Base-by-base conservation (phyloP, 2,329 filamentous ascomycete species). In the Phoma sp. region DNA sequence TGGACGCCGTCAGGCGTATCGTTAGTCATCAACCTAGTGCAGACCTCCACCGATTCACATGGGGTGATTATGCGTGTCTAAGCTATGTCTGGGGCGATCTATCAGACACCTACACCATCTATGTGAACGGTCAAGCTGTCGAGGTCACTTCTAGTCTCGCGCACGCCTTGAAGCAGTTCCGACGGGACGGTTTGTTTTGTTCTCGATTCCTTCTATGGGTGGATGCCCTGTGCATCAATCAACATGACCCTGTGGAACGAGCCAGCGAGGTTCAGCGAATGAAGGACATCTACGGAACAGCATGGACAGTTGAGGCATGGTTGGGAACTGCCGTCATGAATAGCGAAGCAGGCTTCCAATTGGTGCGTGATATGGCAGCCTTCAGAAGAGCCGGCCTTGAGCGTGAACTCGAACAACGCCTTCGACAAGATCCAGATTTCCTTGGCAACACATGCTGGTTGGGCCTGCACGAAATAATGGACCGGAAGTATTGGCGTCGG, bases 201-300 rank as follows among this genome's bases (percentile, higher is more conserved):
- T 4, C 26, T 23, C 12, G n/a, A 9, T 28, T 47, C 32, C 9
- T 30, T 0, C 17, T 61, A 9, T 62, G 60, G 60, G 43, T 62
- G 3, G 59, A 60, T 34, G 57, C 57, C 3, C 26, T 62, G 20
- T 56, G 49, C 20, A 60, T 62, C 20, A 45, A 62, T 39, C 59
- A 60, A 43, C 7, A 28, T 11, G 26, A 50, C 18, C 1, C 23
- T 3, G 2, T 20, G 2, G 60, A 62, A 28, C 50, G 57, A 7
- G 47, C 18, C 23, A 26, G 10, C 7, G 47, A 60, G 34, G 57
- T 60, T 3, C 42, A 47, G 15, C 47, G 32, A 2, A 59, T 61
- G 58, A 29, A 33, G 5, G 26, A 40, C 1, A 56, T 61, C 11
- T 59, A 58, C 30, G 21, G 30, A 12, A 21, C 36, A 2, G 50